A percentile compares a stretch with the other conserved stretches of the same genome.
Evolutionary conservation across 2,329 filamentous ascomycete species (phyloP).

Genomic region (Cadophora gregata): DNA sequence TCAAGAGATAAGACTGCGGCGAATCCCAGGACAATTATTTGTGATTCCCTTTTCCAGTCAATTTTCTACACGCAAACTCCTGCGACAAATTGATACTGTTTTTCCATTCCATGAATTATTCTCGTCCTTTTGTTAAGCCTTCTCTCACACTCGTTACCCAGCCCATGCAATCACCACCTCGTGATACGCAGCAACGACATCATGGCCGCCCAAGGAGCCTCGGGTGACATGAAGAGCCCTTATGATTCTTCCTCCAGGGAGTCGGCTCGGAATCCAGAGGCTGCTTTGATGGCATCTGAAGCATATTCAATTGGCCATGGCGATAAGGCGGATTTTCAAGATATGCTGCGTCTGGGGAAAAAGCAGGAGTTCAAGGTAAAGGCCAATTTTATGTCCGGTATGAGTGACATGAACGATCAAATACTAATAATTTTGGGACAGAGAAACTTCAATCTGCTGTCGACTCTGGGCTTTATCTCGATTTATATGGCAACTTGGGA

Average conservation of each 20-base stretch:
- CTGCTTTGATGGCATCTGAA: slow-evolving; percentile 6
- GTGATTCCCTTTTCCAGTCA: background rate
- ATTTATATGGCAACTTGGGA: slow-evolving; percentile 54
- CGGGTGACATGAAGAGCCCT: slow-evolving; percentile 16
- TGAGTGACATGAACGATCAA: background rate
- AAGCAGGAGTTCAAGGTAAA: slow-evolving; percentile 42
- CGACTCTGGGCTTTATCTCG: slow-evolving; percentile 51
- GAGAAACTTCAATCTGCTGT: slow-evolving; percentile 50
- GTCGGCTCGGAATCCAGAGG: slow-evolving; percentile 24
- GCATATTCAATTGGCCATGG: slow-evolving; percentile 24
- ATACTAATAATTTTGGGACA: slow-evolving; percentile 30
- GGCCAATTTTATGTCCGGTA: background rate
- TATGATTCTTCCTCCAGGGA: slow-evolving; percentile 24
- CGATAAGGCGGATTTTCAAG: slow-evolving; percentile 43
- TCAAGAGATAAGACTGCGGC: slow-evolving; percentile 13
- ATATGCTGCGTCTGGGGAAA: slow-evolving; percentile 45
- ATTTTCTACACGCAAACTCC: too few species aligned
- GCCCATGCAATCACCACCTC: background rate
- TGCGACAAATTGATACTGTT: background rate
- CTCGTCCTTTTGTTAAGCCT: background rate
- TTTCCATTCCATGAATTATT: background rate
- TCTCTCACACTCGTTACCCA: background rate
- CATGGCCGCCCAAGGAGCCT: slow-evolving; percentile 1
- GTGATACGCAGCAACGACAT: background rate
- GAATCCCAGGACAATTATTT: background rate